Conservation (phyloP, 495 filamentous ascomycete genomes). For the Tricharina praecox region DNA sequence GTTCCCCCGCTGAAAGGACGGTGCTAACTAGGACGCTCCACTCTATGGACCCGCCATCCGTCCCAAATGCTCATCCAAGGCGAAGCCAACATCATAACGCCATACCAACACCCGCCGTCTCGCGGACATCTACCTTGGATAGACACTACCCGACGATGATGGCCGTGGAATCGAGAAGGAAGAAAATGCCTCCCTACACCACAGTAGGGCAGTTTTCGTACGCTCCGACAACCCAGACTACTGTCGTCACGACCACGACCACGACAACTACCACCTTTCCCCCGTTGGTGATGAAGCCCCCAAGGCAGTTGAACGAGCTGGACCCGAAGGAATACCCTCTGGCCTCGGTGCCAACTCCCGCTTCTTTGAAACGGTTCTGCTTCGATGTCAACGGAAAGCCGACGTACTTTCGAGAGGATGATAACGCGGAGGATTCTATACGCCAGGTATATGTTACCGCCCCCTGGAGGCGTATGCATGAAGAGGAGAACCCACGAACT, state of each 20-base stretch:
- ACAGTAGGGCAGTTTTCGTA: slow-evolving; percentile 49
- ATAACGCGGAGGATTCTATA: slow-evolving; percentile 38
- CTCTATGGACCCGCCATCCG: slow-evolving; percentile 2
- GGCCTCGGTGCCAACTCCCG: slow-evolving; percentile 62
- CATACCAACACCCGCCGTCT: neutral
- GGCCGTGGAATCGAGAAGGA: neutral
- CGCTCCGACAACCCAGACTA: slow-evolving; percentile 55
- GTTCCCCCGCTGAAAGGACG: too few species aligned
- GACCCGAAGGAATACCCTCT: slow-evolving; percentile 84
- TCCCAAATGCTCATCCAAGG: slow-evolving; percentile 2
- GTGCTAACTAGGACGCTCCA: neutral
- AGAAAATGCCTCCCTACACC: slow-evolving; percentile 21
- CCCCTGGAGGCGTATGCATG: too few species aligned
- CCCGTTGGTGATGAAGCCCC: slow-evolving; percentile 59
- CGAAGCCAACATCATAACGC: slow-evolving; percentile 1
- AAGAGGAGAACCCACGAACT: too few species aligned
- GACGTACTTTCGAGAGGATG: slow-evolving; percentile 50
- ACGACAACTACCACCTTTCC: slow-evolving; percentile 83
- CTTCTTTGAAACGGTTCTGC: slow-evolving; percentile 50
- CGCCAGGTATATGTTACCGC: slow-evolving; percentile 35
- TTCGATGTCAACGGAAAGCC: slow-evolving; percentile 52
- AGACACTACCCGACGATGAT: slow-evolving; percentile 1
- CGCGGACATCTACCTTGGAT: neutral
- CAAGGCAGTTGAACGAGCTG: slow-evolving; percentile 52
- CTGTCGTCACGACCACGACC: slow-evolving; percentile 80